Evolutionary conservation across 2,329 filamentous ascomycete species (phyloP).

Genomic region (Fusarium austroafricanum): DNA sequence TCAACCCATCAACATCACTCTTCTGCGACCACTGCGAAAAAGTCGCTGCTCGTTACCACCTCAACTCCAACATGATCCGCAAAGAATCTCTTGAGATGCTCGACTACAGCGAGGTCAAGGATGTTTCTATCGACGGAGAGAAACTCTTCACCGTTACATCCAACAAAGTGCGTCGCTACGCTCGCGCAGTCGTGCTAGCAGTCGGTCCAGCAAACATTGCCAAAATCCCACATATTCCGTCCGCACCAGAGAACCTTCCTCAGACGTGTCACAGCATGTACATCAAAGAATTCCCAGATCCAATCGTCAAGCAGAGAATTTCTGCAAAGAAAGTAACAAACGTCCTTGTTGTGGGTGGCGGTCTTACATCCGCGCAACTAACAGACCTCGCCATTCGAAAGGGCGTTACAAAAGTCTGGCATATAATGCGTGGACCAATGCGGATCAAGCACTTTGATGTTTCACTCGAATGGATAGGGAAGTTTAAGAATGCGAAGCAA

Average conservation of each 20-base stretch:
- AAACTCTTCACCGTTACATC: slow-evolving; percentile 75
- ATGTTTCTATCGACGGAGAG: slow-evolving; percentile 58
- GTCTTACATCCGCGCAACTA: slow-evolving; percentile 80
- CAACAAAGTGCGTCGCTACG: slow-evolving; percentile 64
- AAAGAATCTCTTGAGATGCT: slow-evolving; percentile 72
- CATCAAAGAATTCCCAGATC: slow-evolving; percentile 68
- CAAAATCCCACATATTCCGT: slow-evolving; percentile 55
- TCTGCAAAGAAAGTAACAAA: slow-evolving; percentile 64
- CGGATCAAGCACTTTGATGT: slow-evolving; percentile 82
- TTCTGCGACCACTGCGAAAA: slow-evolving; percentile 72
- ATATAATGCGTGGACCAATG: slow-evolving; percentile 71
- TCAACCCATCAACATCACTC: slow-evolving; percentile 70
- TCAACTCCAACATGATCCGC: slow-evolving; percentile 62
- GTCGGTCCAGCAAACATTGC: slow-evolving; percentile 76
- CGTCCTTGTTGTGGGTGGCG: slow-evolving; percentile 78
- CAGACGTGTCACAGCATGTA: slow-evolving; percentile 74
- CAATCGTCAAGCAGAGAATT: slow-evolving; percentile 65
- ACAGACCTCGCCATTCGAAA: slow-evolving; percentile 72
- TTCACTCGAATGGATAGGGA: slow-evolving; percentile 81
- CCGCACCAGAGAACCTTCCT: slow-evolving; percentile 47
- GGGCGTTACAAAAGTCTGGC: slow-evolving; percentile 75
- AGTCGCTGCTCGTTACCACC: slow-evolving; percentile 66
- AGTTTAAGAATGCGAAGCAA: slow-evolving; percentile 82
- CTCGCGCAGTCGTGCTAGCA: slow-evolving; percentile 74
- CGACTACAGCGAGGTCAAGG: slow-evolving; percentile 63